Percentiles rank a stretch among this genome's conserved stretches.
Conservation (phyloP, 2,329 filamentous ascomycete species). For the Lachnellula hyalina region DNA sequence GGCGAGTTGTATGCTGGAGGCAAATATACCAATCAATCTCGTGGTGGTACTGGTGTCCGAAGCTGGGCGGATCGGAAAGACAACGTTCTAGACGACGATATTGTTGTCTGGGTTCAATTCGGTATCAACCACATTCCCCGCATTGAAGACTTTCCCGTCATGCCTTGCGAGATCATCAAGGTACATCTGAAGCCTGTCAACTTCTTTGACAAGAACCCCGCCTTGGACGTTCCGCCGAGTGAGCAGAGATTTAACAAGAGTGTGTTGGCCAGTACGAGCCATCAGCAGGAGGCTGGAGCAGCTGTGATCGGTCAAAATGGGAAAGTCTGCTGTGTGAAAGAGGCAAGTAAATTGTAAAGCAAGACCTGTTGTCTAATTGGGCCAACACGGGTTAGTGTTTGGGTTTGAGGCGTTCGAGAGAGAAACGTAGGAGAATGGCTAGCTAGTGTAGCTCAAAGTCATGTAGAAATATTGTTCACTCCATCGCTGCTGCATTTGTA, state of each 20-base stretch:
- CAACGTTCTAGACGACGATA: slow-evolving; percentile 44
- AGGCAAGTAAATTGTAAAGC: slow-evolving; percentile 19
- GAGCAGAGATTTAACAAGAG: slow-evolving; percentile 40
- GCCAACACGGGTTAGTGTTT: neutral
- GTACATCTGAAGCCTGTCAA: slow-evolving; percentile 46
- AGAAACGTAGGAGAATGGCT: slow-evolving; percentile 19
- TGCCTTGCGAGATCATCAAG: slow-evolving; percentile 55
- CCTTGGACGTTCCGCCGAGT: slow-evolving; percentile 44
- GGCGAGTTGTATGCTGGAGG: slow-evolving; percentile 48
- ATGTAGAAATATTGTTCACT: slow-evolving; percentile 25
- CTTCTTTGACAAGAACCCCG: slow-evolving; percentile 48
- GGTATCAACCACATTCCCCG: slow-evolving; percentile 60
- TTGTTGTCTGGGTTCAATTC: slow-evolving; percentile 54
- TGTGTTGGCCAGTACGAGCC: slow-evolving; percentile 17
- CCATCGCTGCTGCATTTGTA: slow-evolving; percentile 3
- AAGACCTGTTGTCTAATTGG: neutral
- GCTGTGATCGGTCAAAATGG: slow-evolving; percentile 18
- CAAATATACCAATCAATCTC: slow-evolving; percentile 52
- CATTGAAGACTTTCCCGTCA: slow-evolving; percentile 63
- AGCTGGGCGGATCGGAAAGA: slow-evolving; percentile 48
- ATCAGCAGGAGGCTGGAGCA: slow-evolving; percentile 15
- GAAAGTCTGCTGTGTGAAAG: slow-evolving; percentile 23
- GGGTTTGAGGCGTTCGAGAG: slow-evolving; percentile 8
- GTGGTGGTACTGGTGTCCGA: slow-evolving; percentile 48
- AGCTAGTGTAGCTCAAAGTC: slow-evolving; percentile 27